Evolutionary conservation across 176 grass and related monocot genomes (phyloP).

Genomic region (Otatea glauca): DNA sequence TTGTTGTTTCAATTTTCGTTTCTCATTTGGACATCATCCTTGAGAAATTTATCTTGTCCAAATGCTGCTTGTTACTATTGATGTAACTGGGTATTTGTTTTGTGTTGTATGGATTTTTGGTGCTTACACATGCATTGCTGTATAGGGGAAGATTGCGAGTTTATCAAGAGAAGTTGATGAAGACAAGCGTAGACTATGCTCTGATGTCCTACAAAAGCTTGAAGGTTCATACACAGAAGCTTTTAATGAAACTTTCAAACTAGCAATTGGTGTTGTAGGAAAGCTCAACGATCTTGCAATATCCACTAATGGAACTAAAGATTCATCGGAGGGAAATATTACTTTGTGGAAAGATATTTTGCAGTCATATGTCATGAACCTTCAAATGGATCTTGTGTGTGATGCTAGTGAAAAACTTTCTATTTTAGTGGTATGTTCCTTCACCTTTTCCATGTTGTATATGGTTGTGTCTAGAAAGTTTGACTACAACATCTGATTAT

Average conservation of each 20-base stretch:
- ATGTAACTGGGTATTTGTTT: conserved; percentile 27
- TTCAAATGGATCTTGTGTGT: conserved; percentile 66
- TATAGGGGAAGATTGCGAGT: conserved; percentile 56
- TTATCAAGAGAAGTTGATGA: conserved; percentile 40
- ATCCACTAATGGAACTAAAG: conserved; percentile 40
- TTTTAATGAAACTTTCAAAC: conserved; percentile 51
- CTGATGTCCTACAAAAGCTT: conserved; percentile 43
- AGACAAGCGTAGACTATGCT: conserved; percentile 32
- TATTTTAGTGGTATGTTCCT: conserved; percentile 58
- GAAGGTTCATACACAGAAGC: conserved; percentile 53
- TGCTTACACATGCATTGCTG: conserved; percentile 19
- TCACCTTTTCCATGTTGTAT: conserved; percentile 15
- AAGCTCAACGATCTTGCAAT: conserved; percentile 48
- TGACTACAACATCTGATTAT: conserved; percentile 33
- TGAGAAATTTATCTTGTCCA: not conserved
- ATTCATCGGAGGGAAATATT: conserved; percentile 58
- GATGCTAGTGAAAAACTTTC: conserved; percentile 57
- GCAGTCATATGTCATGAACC: conserved; percentile 57
- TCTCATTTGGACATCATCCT: not conserved
- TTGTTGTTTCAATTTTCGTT: not conserved
- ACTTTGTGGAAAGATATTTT: conserved; percentile 79
- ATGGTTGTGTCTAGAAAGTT: conserved; percentile 20
- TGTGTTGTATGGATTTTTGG: conserved; percentile 23
- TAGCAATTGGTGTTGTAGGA: conserved; percentile 51
- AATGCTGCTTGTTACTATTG: conserved; percentile 18